A percentile compares a stretch with the other conserved stretches of the same genome.
Conservation (phyloP, 1,284 basidiomycete species). For the Ceratobasidium sp. region DNA sequence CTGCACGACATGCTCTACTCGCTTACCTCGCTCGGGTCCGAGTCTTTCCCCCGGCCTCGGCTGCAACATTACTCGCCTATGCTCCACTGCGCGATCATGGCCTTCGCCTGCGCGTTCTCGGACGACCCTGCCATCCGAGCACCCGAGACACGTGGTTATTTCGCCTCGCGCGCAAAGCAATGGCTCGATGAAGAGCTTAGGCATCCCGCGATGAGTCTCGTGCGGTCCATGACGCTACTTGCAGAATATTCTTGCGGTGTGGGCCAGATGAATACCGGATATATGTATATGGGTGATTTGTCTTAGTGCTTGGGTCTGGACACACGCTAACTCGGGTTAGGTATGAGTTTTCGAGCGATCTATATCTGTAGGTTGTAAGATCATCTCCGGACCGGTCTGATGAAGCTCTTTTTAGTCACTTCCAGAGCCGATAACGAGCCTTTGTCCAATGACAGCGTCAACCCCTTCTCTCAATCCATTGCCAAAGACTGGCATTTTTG, state of each 20-base stretch:
- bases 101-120: constrained; percentile 32
- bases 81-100: constrained; percentile 31
- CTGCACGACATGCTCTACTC: constrained; percentile 37
- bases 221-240: constrained; percentile 5
- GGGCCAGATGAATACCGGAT: constrained; percentile 21
- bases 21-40: constrained; percentile 3
- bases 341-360: constrained; percentile 36
- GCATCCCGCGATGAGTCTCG: neutral
- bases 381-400: neutral
- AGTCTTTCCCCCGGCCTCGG: neutral
- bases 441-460: constrained; percentile 67
- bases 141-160: constrained; percentile 2
- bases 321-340: neutral
- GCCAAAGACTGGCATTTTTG: constrained; percentile 71
- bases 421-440: constrained; percentile 69
- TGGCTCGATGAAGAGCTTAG: constrained; percentile 36
- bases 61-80: constrained; percentile 25
- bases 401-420: constrained; percentile 62
- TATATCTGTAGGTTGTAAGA: constrained; percentile 51
- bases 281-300: constrained; percentile 39
- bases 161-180: constrained; percentile 23
- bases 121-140: constrained; percentile 13
- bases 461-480: constrained; percentile 65
- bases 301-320: too few species aligned
- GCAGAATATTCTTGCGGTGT: constrained; percentile 36